Evolutionary conservation across 2,329 filamentous ascomycete genomes (phyloP).

Genomic region (Fusarium praegraminearum): DNA sequence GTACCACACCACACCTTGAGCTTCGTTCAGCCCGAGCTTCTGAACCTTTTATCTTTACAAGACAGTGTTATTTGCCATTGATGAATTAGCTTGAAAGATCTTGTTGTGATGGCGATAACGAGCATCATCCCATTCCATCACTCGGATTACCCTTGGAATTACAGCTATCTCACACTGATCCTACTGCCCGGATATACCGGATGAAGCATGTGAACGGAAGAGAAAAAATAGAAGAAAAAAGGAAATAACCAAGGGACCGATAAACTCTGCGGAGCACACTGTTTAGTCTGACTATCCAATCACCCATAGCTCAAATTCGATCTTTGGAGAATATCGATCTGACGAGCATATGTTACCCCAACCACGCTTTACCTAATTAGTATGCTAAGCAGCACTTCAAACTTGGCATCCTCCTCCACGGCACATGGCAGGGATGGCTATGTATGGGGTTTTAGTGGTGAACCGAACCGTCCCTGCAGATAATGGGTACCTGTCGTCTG

Average conservation of each 20-base stretch:
- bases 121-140: not conserved
- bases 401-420: conserved; percentile 31
- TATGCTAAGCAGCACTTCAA: conserved; percentile 37
- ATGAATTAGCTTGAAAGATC: not conserved
- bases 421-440: conserved; percentile 30
- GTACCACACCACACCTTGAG: conserved; percentile 1
- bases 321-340: conserved; percentile 40
- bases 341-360: conserved; percentile 28
- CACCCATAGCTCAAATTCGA: conserved; percentile 29
- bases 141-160: no score
- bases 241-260: not conserved
- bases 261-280: conserved; percentile 5
- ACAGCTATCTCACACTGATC: not conserved
- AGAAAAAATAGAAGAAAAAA: not conserved
- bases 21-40: conserved; percentile 7
- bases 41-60: not conserved
- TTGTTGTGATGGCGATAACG: not conserved
- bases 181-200: not conserved
- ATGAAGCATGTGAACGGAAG: not conserved
- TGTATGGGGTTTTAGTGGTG: conserved; percentile 27
- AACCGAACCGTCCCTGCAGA: conserved; percentile 35
- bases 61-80: not conserved
- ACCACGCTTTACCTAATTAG: conserved; percentile 39
- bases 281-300: conserved; percentile 13
- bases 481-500: not conserved